Percentiles rank a stretch among this genome's conserved stretches.
Conservation (phyloP, 106 monocot genomes). For the Phalaenopsis aphrodite region DNA sequence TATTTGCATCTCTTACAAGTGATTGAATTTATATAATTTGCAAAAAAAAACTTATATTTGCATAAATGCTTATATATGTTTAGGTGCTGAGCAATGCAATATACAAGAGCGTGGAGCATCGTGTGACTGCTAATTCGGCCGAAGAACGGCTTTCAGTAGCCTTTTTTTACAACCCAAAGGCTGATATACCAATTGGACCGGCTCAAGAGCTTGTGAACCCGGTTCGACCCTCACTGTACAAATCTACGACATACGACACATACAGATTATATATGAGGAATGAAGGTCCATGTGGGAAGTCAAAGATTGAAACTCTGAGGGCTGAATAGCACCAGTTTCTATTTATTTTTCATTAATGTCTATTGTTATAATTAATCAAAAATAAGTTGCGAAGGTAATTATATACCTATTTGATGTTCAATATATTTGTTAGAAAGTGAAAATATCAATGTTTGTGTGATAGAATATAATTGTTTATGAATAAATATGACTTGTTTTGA, state of each 20-base stretch:
- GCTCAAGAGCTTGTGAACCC: slow-evolving; percentile 26
- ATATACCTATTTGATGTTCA: no score
- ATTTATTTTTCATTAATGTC: not conserved
- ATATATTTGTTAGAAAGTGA: no score
- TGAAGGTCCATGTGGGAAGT: slow-evolving; percentile 44
- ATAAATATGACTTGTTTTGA: no score
- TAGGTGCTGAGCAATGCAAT: slow-evolving; percentile 51
- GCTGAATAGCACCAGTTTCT: not conserved
- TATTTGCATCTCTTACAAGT: no score
- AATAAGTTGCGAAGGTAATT: no score
- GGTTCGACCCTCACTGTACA: slow-evolving; percentile 33
- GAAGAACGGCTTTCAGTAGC: slow-evolving; percentile 50
- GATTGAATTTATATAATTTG: no score
- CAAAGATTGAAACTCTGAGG: slow-evolving; percentile 16
- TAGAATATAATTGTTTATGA: no score
- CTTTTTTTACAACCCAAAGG: slow-evolving; percentile 57
- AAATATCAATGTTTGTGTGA: no score
- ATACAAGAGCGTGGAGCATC: slow-evolving; percentile 67
- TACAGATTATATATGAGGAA: slow-evolving; percentile 40
- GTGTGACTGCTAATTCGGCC: slow-evolving; percentile 39
- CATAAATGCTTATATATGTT: not conserved
- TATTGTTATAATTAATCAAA: no score
- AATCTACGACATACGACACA: slow-evolving; percentile 41
- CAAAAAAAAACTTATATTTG: no score
- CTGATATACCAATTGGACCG: slow-evolving; percentile 42